These are phyloP conservation scores for Debaryomyces sp. DNA, from an alignment of 1,139 yeast genomes.

Conservation along the genomic window DNA sequence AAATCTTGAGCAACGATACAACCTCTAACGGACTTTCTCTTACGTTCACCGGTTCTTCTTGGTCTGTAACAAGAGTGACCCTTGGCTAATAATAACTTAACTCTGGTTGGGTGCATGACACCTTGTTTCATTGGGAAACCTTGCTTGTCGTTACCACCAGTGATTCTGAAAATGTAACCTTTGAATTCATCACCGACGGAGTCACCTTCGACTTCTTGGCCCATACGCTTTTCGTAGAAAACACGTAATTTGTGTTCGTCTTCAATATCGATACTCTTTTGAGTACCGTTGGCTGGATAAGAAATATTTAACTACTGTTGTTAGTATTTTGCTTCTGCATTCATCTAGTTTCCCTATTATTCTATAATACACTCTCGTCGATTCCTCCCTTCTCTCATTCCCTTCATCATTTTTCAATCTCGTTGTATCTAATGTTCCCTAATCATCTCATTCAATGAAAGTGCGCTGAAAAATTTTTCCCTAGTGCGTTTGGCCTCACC, in stretches of 20 bases:
- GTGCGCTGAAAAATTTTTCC: neutral
- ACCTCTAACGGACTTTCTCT: constrained; percentile 99
- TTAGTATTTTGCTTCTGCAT: constrained; percentile 7
- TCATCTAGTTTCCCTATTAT: neutral
- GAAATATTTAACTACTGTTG: constrained; percentile 87
- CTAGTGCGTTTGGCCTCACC: neutral
- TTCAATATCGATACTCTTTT: constrained; percentile 95
- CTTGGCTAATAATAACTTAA: constrained; percentile 89
- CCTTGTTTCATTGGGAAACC: constrained; percentile 99
- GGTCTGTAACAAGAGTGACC: constrained; percentile 99
- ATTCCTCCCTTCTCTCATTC: neutral
- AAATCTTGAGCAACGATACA: constrained; percentile 98
- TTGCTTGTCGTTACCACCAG: constrained; percentile 99
- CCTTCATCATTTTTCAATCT: neutral
- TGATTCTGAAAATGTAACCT: constrained; percentile 97
- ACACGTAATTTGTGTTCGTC: constrained; percentile 99
- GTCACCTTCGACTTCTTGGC: constrained; percentile 99
- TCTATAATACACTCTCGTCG: neutral
- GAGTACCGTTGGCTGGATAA: constrained; percentile 99
- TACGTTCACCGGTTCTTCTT: constrained; percentile 99
- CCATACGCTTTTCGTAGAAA: constrained; percentile 99
- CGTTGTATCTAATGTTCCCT: neutral
- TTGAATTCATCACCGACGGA: constrained; percentile 98
- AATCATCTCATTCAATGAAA: neutral
- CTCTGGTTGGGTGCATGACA: constrained; percentile 99